These are phyloP conservation scores for Fistulifera pelliculosa DNA, from an alignment of 108 stramenopile genomes.

Conservation along the genomic window DNA sequence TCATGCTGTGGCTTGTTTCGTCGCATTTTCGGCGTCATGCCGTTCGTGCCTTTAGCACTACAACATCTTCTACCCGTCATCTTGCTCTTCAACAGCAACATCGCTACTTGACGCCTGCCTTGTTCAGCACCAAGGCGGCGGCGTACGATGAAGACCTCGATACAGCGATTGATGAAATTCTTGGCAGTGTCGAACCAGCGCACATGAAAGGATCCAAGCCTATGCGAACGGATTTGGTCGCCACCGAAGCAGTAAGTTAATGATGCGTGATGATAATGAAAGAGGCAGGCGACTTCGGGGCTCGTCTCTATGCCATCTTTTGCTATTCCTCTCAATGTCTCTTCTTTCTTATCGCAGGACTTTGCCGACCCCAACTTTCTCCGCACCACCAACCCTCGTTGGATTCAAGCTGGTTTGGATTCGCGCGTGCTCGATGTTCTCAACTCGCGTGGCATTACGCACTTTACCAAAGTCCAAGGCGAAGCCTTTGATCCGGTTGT, in stretches of 20 bases:
- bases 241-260: constrained; percentile 24
- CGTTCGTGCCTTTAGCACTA: no score
- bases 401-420: constrained; percentile 54
- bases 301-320: no score
- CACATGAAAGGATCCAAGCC: constrained; percentile 21
- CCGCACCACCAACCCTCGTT: constrained; percentile 73
- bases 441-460: constrained; percentile 67
- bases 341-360: constrained; percentile 1
- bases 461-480: constrained; percentile 88
- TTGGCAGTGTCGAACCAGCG: constrained; percentile 16
- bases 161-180: constrained; percentile 43
- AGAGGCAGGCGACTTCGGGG: no score
- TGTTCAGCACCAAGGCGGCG: neutral
- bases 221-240: constrained; percentile 18
- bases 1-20: no score
- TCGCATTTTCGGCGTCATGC: no score
- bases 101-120: no score
- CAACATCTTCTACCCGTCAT: no score
- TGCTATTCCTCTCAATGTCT: no score
- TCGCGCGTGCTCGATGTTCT: constrained; percentile 76
- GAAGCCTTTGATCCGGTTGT: constrained; percentile 83
- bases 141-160: constrained; percentile 49
- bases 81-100: no score
- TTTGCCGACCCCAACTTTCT: constrained; percentile 12
- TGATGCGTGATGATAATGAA: constrained; percentile 5